Conservation (phyloP, 805 yeast species). For the Candida parachauliodes region DNA sequence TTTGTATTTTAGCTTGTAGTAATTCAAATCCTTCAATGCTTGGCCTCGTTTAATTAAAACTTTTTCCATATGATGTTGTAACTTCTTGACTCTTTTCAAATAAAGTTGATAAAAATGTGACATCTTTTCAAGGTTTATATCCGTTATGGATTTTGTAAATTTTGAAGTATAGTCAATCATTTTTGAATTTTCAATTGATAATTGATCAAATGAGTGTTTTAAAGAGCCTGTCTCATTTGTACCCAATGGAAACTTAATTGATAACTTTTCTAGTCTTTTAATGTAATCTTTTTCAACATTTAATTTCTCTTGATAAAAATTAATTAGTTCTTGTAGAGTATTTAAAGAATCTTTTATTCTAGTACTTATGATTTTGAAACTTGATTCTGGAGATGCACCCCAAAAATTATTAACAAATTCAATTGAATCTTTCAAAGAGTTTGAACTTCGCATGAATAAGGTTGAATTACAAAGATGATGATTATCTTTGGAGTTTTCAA, state of each 20-base stretch:
- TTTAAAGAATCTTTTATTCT: slow-evolving; percentile 57
- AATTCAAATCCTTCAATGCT: slow-evolving; percentile 32
- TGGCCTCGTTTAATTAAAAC: slow-evolving; percentile 46
- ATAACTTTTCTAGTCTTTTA: slow-evolving; percentile 48
- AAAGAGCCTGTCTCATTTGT: slow-evolving; percentile 57
- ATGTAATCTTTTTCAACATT: slow-evolving; percentile 73
- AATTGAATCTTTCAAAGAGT: neutral
- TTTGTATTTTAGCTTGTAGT: slow-evolving; percentile 48
- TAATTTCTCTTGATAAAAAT: slow-evolving; percentile 39
- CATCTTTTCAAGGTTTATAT: slow-evolving; percentile 46
- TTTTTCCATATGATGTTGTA: slow-evolving; percentile 55
- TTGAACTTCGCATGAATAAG: slow-evolving; percentile 6
- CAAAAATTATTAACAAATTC: slow-evolving; percentile 39
- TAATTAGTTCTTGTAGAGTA: slow-evolving; percentile 42
- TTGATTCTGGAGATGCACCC: slow-evolving; percentile 60
- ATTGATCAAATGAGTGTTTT: slow-evolving; percentile 54
- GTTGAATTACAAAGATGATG: neutral
- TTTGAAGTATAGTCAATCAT: slow-evolving; percentile 56
- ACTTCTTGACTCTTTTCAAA: slow-evolving; percentile 50
- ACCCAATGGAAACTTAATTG: slow-evolving; percentile 48
- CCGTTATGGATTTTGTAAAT: slow-evolving; percentile 49
- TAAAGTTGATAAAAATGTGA: slow-evolving; percentile 48
- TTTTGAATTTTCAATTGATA: slow-evolving; percentile 56
- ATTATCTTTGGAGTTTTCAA: neutral
- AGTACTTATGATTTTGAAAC: slow-evolving; percentile 51